phyloP scores from a whole-genome alignment of 176 grass and related monocot genomes.

The Eleusine coracana region DNA sequence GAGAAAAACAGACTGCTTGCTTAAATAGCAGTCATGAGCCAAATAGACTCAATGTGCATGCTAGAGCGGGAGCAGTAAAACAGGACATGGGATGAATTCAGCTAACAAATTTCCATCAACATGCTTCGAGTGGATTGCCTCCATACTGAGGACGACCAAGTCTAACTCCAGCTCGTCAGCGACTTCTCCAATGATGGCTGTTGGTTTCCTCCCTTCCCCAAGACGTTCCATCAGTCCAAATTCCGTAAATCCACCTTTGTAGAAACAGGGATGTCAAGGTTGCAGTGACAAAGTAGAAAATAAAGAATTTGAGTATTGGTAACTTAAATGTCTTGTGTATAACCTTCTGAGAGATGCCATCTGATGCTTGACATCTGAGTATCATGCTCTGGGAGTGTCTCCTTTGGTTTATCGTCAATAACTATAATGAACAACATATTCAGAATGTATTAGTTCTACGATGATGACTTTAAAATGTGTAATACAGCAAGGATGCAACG shows the following conservation, averaged over 20 bases:
- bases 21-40: background rate
- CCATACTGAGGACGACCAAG: constrained; percentile 96
- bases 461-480: background rate
- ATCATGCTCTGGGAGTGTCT: constrained; percentile 84
- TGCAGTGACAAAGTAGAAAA: background rate
- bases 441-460: background rate
- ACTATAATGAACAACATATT: constrained; percentile 58
- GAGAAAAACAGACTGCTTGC: constrained; percentile 16
- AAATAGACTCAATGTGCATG: background rate
- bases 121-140: constrained; percentile 93
- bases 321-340: background rate
- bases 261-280: constrained; percentile 11
- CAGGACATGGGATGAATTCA: constrained; percentile 93
- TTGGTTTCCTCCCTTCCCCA: constrained; percentile 81
- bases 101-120: constrained; percentile 93
- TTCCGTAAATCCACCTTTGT: constrained; percentile 85
- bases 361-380: constrained; percentile 89
- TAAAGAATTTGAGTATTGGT: background rate
- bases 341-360: constrained; percentile 99
- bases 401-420: constrained; percentile 94
- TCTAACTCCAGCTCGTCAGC: constrained; percentile 93
- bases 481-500: background rate
- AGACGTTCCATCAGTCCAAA: constrained; percentile 97
- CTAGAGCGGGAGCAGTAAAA: constrained; percentile 83
- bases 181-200: constrained; percentile 88